Evolutionary conservation across 768 basidiomycete genomes (phyloP), one percentile per base, ranked within the genome.

Genomic region (Rhodotorula babjevae): DNA sequence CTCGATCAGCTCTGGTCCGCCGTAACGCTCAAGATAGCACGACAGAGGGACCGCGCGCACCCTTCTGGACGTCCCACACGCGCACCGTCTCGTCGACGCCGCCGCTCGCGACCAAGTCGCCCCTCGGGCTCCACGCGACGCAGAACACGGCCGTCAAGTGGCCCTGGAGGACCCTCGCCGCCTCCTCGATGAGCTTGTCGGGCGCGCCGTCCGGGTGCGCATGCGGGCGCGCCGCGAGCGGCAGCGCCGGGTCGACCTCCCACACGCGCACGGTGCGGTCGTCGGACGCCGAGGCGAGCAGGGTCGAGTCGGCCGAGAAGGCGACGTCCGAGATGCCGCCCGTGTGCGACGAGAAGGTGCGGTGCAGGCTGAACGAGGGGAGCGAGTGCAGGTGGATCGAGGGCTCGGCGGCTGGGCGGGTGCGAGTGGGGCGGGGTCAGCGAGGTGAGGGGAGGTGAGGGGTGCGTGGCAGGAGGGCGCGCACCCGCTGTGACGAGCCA

Each of bases 141-240:
- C 93, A 94, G 78, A 96, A 93, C 3, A 98, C 93, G 70, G 92
- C 92, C 78, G 91, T 93, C 18, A 93, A 93, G 78, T 99, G 95
- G 0, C 91, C 91, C 57, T 85, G 84, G 21, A 99, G 83, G 19
- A 85, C 86, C 72, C 89, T 90, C 2, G 63, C 62, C 36, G 66
- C 68, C 29, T 52, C 49, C 36, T 67, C 67, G 42, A 42, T 42
- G 16, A 50, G 8, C 18, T 52, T 27, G 29, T 14, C 50, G 19
- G 55, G 36, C 9, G 55, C 61, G 6, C 36, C 31, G 15, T 25
- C 21, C 4, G 61, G 44, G 36, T 58, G 25, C 5, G n/a, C n/a
- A n/a, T 16, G 44, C 2, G 16, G 52, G 1, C 55, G 21, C 16
- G 52, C 68, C 52, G 61, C 57, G 14, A 29, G 73, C 31, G 77